Evolutionary conservation across 495 filamentous ascomycete species (phyloP), one percentile per base, ranked within the genome.

Genomic region (Hypoxylon rickii): DNA sequence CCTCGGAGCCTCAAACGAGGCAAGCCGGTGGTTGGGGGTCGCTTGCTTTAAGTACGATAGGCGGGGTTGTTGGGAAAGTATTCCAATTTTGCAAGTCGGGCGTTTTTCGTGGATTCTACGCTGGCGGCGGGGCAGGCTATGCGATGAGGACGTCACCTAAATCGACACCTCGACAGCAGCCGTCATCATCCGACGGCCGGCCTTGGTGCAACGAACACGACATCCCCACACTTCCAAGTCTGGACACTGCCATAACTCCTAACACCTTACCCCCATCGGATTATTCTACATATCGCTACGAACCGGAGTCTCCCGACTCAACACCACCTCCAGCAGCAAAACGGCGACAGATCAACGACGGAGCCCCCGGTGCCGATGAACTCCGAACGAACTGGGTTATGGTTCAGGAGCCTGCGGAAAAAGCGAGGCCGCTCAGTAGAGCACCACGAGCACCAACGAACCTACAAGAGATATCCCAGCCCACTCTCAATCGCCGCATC

Each of bases 91-190:
- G 90, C 77, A 87, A 78, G 64, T 76, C 77, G 1, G 81, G 83
- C 7, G 81, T 87, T 0, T 92, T 96, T 66, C 75, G 78, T 40
- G 92, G 92, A 0, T 96, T 96, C 71, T 86, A 92, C 49, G 88
- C 90, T 11, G 92, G 90, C 18, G 90, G 88, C 13, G 92, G 91
- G 3, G 76, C 73, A 31, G 87, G 84, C 11, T 96, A 90, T 62
- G 73, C 79, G 7, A 49, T 72, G 7, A 54, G 56, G 11, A 60
- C 64, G 1, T 29, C 68, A 24, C 19, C 19, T 12, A 15, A 13
- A 16, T 45, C 64, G 1, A 24, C 68, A 24, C 19, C 19, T 12
- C 12, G 16, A 16, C 49, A 33, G 31, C 44, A 38, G 10, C 52
- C 62, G 18, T 40, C 65, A 12, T 43, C 69, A 62, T 40, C 19